Evolutionary conservation across 225 moss, liverwort and hornwort genomes (phyloP).

Genomic region (Pseudisothecium myosuroides): DNA sequence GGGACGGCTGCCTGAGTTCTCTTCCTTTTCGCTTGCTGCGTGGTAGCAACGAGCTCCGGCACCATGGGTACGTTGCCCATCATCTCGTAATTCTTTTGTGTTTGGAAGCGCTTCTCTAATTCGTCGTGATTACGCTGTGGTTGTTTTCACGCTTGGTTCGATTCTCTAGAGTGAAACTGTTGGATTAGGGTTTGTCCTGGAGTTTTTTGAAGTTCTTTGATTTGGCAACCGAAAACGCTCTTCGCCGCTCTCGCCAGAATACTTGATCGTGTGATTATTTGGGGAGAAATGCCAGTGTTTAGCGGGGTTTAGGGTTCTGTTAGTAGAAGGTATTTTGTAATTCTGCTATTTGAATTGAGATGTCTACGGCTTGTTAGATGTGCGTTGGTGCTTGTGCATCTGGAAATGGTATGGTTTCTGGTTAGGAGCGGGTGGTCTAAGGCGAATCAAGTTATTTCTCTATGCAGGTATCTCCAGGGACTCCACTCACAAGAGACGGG

Average conservation of each 20-base stretch:
- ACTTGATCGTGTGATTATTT: neutral
- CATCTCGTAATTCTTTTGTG: neutral
- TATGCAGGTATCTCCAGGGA: slow-evolving; percentile 79
- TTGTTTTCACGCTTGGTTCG: neutral
- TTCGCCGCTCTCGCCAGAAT: neutral
- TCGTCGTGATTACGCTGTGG: neutral
- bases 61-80: slow-evolving; percentile 16
- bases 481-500: slow-evolving; percentile 93
- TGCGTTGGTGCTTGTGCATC: neutral
- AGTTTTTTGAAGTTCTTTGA: neutral
- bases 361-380: neutral
- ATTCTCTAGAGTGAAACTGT: neutral
- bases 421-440: neutral
- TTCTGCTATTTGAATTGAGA: neutral
- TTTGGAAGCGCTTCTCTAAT: neutral
- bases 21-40: slow-evolving; percentile 20
- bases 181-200: neutral
- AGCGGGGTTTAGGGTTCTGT: neutral
- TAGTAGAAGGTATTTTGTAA: neutral
- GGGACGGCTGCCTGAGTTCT: neutral
- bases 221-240: neutral
- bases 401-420: neutral
- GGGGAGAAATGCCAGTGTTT: neutral
- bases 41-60: neutral
- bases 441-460: neutral